phyloP scores from a whole-genome alignment of 192 early-diverging fungal species.

The Backusella mclennaniae region DNA sequence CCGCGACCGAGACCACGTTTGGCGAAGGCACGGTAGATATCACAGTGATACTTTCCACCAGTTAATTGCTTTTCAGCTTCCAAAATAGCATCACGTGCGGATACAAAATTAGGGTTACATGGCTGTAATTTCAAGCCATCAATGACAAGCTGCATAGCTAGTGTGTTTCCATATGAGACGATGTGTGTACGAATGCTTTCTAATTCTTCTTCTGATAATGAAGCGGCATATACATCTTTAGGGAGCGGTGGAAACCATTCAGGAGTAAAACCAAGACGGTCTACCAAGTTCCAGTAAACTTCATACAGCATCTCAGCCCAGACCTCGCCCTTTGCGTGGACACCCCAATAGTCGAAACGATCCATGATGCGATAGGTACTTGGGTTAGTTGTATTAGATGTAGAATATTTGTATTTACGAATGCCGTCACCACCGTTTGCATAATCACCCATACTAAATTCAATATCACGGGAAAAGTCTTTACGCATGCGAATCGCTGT shows the following conservation, averaged over 20 bases:
- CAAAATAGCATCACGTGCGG: slow-evolving; percentile 73
- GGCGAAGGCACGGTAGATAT: slow-evolving; percentile 79
- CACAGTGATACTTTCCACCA: slow-evolving; percentile 65
- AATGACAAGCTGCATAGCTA: slow-evolving; percentile 67
- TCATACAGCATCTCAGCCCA: slow-evolving; percentile 95
- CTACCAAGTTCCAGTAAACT: slow-evolving; percentile 71
- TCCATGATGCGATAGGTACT: slow-evolving; percentile 76
- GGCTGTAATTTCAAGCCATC: slow-evolving; percentile 79
- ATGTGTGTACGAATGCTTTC: slow-evolving; percentile 35
- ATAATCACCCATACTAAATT: slow-evolving; percentile 82
- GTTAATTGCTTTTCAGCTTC: slow-evolving; percentile 64
- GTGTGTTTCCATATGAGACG: slow-evolving; percentile 62
- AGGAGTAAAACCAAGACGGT: slow-evolving; percentile 52
- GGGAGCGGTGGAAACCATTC: slow-evolving; percentile 55
- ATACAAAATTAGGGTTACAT: slow-evolving; percentile 70
- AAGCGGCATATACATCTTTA: neutral
- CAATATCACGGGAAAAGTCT: slow-evolving; percentile 50
- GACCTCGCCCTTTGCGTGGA: slow-evolving; percentile 87
- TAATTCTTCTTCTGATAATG: slow-evolving; percentile 13
- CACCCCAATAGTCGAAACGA: slow-evolving; percentile 86
- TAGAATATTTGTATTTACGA: slow-evolving; percentile 84
- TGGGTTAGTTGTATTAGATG: slow-evolving; percentile 71
- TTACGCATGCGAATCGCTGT: slow-evolving; percentile 71
- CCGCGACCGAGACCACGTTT: slow-evolving; percentile 84
- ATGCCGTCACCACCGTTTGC: slow-evolving; percentile 87